Evolutionary conservation across 345 rosid genomes (phyloP).

Genomic region (Pugionium cornutum): DNA sequence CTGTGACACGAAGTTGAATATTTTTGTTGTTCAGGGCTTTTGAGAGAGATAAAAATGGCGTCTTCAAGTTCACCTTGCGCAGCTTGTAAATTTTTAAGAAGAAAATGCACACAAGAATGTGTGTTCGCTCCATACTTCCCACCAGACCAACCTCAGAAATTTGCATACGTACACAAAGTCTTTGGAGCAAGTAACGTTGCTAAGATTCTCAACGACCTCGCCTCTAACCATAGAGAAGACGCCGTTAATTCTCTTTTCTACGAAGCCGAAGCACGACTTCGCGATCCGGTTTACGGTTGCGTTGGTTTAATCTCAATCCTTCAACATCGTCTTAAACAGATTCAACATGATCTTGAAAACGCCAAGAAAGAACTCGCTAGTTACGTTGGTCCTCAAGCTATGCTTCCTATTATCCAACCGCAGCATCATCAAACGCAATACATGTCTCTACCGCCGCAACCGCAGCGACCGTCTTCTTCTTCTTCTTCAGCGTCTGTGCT

Average conservation of each 20-base stretch:
- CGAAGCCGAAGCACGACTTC: conserved; percentile 74
- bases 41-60: conserved; percentile 45
- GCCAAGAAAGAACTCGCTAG: conserved; percentile 63
- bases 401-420: conserved; percentile 47
- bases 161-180: conserved; percentile 53
- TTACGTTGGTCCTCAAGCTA: conserved; percentile 44
- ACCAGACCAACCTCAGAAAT: conserved; percentile 63
- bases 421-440: conserved; percentile 37
- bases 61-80: conserved; percentile 64
- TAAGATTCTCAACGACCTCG: conserved; percentile 59
- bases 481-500: conserved; percentile 34
- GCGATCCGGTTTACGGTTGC: conserved; percentile 86
- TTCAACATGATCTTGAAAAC: conserved; percentile 49
- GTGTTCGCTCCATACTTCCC: conserved; percentile 72
- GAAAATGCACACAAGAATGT: conserved; percentile 71
- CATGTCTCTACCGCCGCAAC: conserved; percentile 35
- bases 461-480: conserved; percentile 40
- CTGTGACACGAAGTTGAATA: conserved; percentile 24
- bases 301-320: conserved; percentile 71
- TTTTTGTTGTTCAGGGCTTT: not conserved
- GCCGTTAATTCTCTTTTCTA: conserved; percentile 70
- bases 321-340: conserved; percentile 59
- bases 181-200: conserved; percentile 73
- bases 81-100: conserved; percentile 56
- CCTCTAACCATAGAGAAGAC: conserved; percentile 55